A percentile compares a stretch with the other conserved stretches of the same genome.
Conservation (phyloP, 106 monocot species). For the Dendrobium chrysotoxum region DNA sequence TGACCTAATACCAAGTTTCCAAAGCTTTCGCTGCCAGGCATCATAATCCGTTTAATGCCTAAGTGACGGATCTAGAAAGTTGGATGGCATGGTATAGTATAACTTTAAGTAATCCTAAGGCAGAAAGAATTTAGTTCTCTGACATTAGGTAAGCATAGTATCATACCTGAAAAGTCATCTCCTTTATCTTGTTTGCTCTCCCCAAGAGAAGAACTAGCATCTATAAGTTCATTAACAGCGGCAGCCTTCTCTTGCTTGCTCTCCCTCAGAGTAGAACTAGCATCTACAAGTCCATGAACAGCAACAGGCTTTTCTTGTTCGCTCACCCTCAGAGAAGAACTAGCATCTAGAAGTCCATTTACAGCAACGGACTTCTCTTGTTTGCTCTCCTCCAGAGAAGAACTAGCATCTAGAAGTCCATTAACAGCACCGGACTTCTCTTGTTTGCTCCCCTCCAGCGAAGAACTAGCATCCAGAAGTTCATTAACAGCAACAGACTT, state of each 20-base stretch:
- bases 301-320: constrained; percentile 15
- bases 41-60: not conserved
- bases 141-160: not conserved
- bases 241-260: constrained; percentile 16
- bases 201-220: constrained; percentile 32
- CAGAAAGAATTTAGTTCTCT: not conserved
- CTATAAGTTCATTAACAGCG: constrained; percentile 18
- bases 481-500: constrained; percentile 17
- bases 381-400: constrained; percentile 38
- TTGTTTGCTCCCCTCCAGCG: constrained; percentile 36
- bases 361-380: constrained; percentile 27
- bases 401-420: constrained; percentile 33
- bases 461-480: constrained; percentile 32
- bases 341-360: not conserved
- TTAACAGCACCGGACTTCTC: constrained; percentile 17
- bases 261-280: not conserved
- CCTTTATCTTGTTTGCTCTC: constrained; percentile 50
- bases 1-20: not conserved
- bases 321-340: not conserved
- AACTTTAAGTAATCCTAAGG: not conserved
- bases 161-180: constrained; percentile 69
- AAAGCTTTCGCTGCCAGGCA: not conserved
- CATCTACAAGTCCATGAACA: constrained; percentile 8
- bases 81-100: not conserved
- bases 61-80: not conserved